A percentile compares a stretch with the other conserved stretches of the same genome.
Evolutionary conservation across 495 filamentous ascomycete species (phyloP).

Genomic region (Articulospora tetracladia): DNA sequence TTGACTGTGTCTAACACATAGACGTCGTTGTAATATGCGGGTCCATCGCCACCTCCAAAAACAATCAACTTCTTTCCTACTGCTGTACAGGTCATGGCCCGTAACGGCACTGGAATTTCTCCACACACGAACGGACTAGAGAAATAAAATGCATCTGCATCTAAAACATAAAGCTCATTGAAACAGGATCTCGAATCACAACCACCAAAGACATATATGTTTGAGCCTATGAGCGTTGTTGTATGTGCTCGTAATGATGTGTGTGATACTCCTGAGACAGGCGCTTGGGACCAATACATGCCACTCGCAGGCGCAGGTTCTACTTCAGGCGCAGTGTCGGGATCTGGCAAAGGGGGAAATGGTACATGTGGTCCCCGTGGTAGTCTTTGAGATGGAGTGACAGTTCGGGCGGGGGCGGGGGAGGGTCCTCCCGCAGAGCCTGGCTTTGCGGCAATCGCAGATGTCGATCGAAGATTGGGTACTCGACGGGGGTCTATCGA

Average conservation of each 20-base stretch:
- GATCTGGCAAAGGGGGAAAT: constrained; percentile 54
- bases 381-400: constrained; percentile 16
- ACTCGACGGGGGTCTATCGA: constrained; percentile 16
- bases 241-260: constrained; percentile 59
- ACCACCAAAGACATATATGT: constrained; percentile 63
- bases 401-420: constrained; percentile 15
- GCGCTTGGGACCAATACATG: constrained; percentile 66
- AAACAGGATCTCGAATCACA: constrained; percentile 61
- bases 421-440: constrained; percentile 15
- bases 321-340: constrained; percentile 52
- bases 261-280: constrained; percentile 50
- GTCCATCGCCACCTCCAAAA: constrained; percentile 63
- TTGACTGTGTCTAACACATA: constrained; percentile 65
- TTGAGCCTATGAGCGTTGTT: constrained; percentile 55
- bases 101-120: constrained; percentile 55
- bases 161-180: constrained; percentile 61
- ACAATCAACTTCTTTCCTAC: constrained; percentile 63
- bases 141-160: constrained; percentile 64
- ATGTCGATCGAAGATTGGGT: constrained; percentile 43
- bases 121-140: constrained; percentile 54
- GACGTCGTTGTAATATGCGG: constrained; percentile 65
- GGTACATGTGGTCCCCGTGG: constrained; percentile 34
- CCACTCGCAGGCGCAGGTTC: constrained; percentile 58
- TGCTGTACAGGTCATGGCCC: constrained; percentile 64
- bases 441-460: constrained; percentile 44